A percentile compares a stretch with the other conserved stretches of the same genome.
phyloP scores from a whole-genome alignment of 148 eudicot species.

The Amaranthus palmeri region DNA sequence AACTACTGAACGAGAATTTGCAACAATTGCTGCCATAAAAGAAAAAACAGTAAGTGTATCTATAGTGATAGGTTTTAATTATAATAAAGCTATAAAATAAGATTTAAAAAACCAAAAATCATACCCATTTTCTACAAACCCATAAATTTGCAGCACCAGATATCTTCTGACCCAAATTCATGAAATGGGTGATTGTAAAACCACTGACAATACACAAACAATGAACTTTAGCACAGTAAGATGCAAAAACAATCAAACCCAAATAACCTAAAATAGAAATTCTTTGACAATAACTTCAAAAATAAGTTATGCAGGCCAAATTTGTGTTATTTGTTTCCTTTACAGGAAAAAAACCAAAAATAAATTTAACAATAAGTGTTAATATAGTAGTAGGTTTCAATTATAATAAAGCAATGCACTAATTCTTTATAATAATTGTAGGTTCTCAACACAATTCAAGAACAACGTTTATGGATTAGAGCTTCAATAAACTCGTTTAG shows the following conservation, averaged over 20 bases:
- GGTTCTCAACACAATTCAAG: no score
- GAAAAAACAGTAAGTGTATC: no score
- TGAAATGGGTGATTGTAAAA: background rate
- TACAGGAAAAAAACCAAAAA: no score
- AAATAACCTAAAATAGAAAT: background rate
- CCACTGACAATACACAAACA: background rate
- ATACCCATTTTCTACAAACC: constrained; percentile 31
- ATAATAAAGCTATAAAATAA: background rate
- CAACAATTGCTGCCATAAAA: no score
- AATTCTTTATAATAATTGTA: no score
- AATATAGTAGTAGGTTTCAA: no score
- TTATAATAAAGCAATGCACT: no score
- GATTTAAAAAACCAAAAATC: constrained; percentile 15
- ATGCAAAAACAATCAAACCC: background rate
- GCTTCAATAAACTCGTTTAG: no score
- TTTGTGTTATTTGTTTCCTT: background rate
- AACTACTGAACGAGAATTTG: no score
- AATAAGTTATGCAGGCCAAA: background rate
- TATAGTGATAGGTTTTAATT: no score
- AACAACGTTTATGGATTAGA: no score
- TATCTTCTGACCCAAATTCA: constrained; percentile 7
- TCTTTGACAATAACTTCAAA: background rate
- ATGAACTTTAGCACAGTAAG: background rate
- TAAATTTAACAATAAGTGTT: no score
- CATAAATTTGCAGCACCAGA: constrained; percentile 12